phyloP scores from a whole-genome alignment of 495 filamentous ascomycete genomes.

The Pyronema domesticum region DNA sequence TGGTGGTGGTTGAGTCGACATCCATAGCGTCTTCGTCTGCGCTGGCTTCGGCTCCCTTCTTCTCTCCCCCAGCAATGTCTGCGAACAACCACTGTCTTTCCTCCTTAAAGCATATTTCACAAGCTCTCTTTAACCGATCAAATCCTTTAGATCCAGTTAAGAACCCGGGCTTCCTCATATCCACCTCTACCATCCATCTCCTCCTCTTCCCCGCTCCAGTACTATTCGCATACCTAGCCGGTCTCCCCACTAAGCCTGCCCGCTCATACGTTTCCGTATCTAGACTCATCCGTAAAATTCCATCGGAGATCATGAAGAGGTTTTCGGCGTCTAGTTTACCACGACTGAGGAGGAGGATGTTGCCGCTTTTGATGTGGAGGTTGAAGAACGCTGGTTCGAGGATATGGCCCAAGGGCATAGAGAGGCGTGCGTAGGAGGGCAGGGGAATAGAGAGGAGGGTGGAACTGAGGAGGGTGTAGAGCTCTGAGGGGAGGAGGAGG shows the following conservation, averaged over 20 bases:
- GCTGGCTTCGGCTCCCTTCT: not conserved
- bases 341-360: slow-evolving; percentile 80
- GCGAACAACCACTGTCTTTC: slow-evolving; percentile 27
- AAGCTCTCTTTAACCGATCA: not conserved
- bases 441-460: slow-evolving; percentile 33
- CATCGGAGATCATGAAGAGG: slow-evolving; percentile 54
- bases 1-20: not conserved
- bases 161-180: slow-evolving; percentile 36
- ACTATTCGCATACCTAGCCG: slow-evolving; percentile 26
- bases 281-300: slow-evolving; percentile 59
- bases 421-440: slow-evolving; percentile 46
- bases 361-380: slow-evolving; percentile 72
- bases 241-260: slow-evolving; percentile 62
- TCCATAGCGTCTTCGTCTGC: not conserved
- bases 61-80: slow-evolving; percentile 21
- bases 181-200: slow-evolving; percentile 49
- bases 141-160: slow-evolving; percentile 2
- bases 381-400: slow-evolving; percentile 69
- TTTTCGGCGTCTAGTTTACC: slow-evolving; percentile 65
- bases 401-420: slow-evolving; percentile 54
- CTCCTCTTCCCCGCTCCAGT: slow-evolving; percentile 34
- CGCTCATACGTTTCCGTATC: slow-evolving; percentile 73
- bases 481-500: slow-evolving; percentile 51
- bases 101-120: not conserved
- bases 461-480: slow-evolving; percentile 38